Conservation (phyloP, 768 basidiomycete genomes). For the Lactifluus volemus region DNA sequence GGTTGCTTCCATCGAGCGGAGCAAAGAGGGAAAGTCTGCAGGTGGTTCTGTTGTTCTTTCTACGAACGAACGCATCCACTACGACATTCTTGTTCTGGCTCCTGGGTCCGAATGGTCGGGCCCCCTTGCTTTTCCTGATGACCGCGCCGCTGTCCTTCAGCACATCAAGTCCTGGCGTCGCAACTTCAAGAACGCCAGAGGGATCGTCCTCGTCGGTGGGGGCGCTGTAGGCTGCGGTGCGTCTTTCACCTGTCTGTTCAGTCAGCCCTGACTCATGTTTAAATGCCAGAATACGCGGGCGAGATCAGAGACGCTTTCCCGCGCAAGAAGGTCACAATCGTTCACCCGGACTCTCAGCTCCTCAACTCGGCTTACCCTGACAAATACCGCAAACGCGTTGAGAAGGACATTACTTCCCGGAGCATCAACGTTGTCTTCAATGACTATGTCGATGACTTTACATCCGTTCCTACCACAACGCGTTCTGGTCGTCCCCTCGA, state of each 20-base stretch:
- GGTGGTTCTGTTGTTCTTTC: constrained; percentile 7
- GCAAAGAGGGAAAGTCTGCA: not conserved
- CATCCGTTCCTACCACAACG: constrained; percentile 36
- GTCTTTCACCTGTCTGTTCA: constrained; percentile 3
- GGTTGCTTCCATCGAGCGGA: constrained; percentile 8
- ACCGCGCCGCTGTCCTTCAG: constrained; percentile 18
- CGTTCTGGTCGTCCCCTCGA: constrained; percentile 34
- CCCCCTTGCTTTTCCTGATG: constrained; percentile 35
- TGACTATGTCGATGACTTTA: constrained; percentile 38
- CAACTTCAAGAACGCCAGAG: constrained; percentile 25
- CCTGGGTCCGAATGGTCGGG: constrained; percentile 16
- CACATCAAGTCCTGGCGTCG: constrained; percentile 25
- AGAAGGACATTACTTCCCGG: no score
- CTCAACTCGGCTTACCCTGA: constrained; percentile 49
- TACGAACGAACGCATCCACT: constrained; percentile 9
- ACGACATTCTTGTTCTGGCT: constrained; percentile 17
- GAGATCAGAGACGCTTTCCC: constrained; percentile 38
- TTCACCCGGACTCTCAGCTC: constrained; percentile 46
- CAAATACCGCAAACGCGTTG: constrained; percentile 35
- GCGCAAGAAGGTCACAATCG: constrained; percentile 47
- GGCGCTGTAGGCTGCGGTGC: constrained; percentile 37
- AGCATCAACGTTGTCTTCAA: no score
- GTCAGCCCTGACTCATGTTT: not conserved
- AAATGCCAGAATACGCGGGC: constrained; percentile 32
- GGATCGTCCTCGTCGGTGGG: constrained; percentile 31